phyloP scores from a whole-genome alignment of 345 rosid genomes.

The Salix brachista region DNA sequence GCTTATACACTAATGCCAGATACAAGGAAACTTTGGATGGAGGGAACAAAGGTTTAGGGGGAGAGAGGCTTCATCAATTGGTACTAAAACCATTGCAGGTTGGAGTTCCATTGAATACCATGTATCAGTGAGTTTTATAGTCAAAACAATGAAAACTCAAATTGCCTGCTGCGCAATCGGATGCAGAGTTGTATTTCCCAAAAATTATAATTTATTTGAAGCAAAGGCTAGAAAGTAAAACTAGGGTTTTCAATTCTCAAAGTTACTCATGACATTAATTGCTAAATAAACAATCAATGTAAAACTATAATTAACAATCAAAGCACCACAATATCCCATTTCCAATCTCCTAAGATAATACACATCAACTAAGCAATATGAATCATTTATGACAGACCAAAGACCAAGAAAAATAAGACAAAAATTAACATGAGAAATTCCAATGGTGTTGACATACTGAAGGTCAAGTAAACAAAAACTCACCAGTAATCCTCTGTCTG shows the following conservation, averaged over 20 bases:
- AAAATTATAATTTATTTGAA: no score
- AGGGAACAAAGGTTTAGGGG: not conserved
- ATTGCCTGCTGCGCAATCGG: not conserved
- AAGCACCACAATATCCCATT: not conserved
- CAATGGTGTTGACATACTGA: not conserved
- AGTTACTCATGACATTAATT: not conserved
- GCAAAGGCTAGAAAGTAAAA: not conserved
- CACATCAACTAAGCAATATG: not conserved
- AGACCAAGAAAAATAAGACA: not conserved
- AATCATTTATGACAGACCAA: not conserved
- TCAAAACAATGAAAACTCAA: not conserved
- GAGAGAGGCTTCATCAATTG: not conserved
- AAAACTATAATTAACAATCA: no score
- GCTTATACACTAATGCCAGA: no score
- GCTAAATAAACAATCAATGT: not conserved
- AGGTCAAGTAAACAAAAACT: slow-evolving; percentile 14
- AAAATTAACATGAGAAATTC: not conserved
- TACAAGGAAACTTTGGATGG: not conserved
- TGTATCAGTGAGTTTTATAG: not conserved
- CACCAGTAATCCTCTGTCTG: slow-evolving; percentile 72
- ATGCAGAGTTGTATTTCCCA: not conserved
- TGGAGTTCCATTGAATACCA: not conserved
- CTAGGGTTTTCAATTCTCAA: not conserved
- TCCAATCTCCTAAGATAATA: not conserved
- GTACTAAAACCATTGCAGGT: not conserved